A percentile compares a stretch with the other conserved stretches of the same genome.
These are phyloP conservation scores for Coniochaeta sp. DNA, from an alignment of 2,329 filamentous ascomycete species.

Conservation along the genomic window DNA sequence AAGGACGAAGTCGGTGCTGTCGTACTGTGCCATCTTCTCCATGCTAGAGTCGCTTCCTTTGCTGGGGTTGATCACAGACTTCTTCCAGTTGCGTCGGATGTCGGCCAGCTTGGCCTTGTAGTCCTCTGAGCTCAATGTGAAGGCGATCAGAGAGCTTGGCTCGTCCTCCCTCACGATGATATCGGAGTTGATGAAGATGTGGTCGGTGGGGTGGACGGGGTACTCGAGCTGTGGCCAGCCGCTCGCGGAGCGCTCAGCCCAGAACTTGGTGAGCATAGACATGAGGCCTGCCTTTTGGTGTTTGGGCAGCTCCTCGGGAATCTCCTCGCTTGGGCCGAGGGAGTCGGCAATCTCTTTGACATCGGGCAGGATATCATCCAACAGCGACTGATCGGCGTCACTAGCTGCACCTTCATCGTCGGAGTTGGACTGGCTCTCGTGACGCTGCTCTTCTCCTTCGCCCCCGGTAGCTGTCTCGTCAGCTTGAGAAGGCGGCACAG, in stretches of 20 bases:
- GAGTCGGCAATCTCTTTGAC: constrained; percentile 56
- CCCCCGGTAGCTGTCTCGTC: constrained; percentile 29
- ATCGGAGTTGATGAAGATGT: constrained; percentile 94
- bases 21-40: constrained; percentile 21
- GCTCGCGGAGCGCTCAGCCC: constrained; percentile 94
- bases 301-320: constrained; percentile 72
- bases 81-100: constrained; percentile 49
- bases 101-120: constrained; percentile 73
- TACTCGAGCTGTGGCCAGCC: constrained; percentile 92
- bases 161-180: constrained; percentile 97
- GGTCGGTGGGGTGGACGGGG: constrained; percentile 78
- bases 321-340: constrained; percentile 52
- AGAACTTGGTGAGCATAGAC: constrained; percentile 95
- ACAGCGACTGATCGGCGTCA: constrained; percentile 63
- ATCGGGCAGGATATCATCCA: constrained; percentile 61
- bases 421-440: constrained; percentile 52
- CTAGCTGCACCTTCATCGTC: constrained; percentile 64
- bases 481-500: constrained; percentile 19
- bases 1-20: constrained; percentile 29
- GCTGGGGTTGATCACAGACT: constrained; percentile 30
- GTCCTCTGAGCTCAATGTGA: constrained; percentile 81
- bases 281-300: constrained; percentile 90
- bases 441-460: constrained; percentile 38
- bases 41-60: constrained; percentile 12
- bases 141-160: constrained; percentile 90